Evolutionary conservation across 2,329 filamentous ascomycete species (phyloP), one percentile per base, ranked within the genome.

Genomic region (Stemphylium lycopersici): DNA sequence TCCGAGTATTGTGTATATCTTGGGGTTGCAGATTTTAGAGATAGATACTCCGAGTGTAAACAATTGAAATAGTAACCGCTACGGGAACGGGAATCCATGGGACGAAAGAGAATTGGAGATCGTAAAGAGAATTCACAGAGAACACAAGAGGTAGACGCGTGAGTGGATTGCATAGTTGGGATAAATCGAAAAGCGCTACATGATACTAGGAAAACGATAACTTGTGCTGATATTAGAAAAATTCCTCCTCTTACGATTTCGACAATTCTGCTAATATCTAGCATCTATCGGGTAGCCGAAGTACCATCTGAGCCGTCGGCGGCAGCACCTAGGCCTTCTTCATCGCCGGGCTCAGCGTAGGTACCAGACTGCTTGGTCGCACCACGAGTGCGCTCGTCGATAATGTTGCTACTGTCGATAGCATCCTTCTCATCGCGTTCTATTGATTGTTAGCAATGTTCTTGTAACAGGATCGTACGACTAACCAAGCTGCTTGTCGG

Each of bases 271-370:
- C 26, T 29, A 29, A 29, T 1, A 2, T 8, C 2, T 4, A 24
- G 44, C 20, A 10, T 34, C 22, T 50, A 55, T 16, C 52, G 40
- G 1, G 31, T 37, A 15, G 69, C 43, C 26, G 69, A 72, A 0
- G 68, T 75, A 2, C 73, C 73, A 53, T 78, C 71, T 6, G 72
- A 61, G 0, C 65, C 58, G 4, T 65, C 69, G n/a, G 75, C 67
- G 34, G 77, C 63, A 24, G 69, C 61, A 55, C 81, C 78, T 44
- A 79, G 61, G 13, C 76, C 72, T 69, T 82, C 81, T 50, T 82
- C 80, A 59, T 83, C 81, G 26, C 79, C 78, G n/a, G 80, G 81
- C 74, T 83, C 81, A 1, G 66, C 58, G 61, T 83, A 83, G 0
- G 73, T 72, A 15, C 80, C 80, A 32, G 69, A 56, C 36, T 70